Base-by-base conservation (phyloP, 1,284 basidiomycete species). In the Ceratobasidium sp. region DNA sequence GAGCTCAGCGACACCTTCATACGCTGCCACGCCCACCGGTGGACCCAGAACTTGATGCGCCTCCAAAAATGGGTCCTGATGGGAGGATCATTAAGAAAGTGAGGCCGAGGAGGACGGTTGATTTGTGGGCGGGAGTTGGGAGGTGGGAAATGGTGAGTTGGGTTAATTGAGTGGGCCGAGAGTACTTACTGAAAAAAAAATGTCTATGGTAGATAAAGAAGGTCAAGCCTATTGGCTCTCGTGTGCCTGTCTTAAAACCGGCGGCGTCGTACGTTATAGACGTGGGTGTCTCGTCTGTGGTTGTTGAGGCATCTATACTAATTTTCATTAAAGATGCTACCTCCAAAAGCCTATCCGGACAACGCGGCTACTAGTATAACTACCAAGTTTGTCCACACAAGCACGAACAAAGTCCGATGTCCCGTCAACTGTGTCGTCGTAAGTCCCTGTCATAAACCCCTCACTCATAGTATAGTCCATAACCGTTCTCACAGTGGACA, bases 331-430 rank as follows among this genome's bases (percentile, higher is more conserved):
- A 65, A 98, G 97, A 89, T 99, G 38, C 88, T 99, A 42, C 97
- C 97, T 0, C 93, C 97, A 0, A 92, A 93, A 83, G 97, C 96
- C 48, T 98, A 98, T 84, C 90, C 92, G 20, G 90, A 91, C 77
- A 97, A 98, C 83, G 89, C 93, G 1, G 94, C 96, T 1, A 97
- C 95, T 0, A 98, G 96, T 0, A 87, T 98, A 73, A 96, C 96
- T 83, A 97, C 96, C 59, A 96, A 96, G 83, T 98, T 98, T 82
- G 94, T 98, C 13, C 98, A 99, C 84, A 99, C 97, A 0, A 97
- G 96, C 6, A 98, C 97, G 67, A 99, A 99, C 89, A 99, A 99
- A 86, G 96, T 99, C 81, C 90, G 96, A 73, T 98, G 96, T 86
- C 97, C 97, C 0, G 96, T 99, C 67, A 97, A 99, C 81, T 93